A percentile compares a stretch with the other conserved stretches of the same genome.
Evolutionary conservation across 2,329 filamentous ascomycete genomes (phyloP).

Genomic region (Periconia sp.): DNA sequence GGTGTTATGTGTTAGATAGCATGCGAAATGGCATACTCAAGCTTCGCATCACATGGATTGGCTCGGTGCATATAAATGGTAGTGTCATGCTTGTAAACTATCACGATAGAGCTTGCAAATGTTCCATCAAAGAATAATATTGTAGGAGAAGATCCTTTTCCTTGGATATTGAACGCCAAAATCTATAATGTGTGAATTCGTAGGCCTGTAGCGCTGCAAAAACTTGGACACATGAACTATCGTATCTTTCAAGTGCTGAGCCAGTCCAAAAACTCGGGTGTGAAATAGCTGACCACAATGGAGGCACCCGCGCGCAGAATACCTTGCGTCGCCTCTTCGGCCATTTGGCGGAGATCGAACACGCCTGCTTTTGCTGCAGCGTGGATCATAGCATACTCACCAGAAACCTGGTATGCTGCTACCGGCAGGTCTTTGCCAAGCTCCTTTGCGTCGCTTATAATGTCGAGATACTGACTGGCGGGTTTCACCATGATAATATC

Average conservation of each 20-base stretch:
- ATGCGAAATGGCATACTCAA: too few relatives aligned
- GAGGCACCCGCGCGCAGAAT: constrained; percentile 91
- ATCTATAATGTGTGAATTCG: neutral
- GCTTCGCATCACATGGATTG: too few relatives aligned
- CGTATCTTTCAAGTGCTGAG: constrained; percentile 39
- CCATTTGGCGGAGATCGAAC: constrained; percentile 93
- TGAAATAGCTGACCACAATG: constrained; percentile 94
- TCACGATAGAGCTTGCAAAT: neutral
- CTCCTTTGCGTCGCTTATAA: constrained; percentile 96
- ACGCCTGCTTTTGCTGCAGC: constrained; percentile 94
- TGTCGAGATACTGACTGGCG: constrained; percentile 91
- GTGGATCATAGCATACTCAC: constrained; percentile 97
- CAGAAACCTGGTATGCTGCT: constrained; percentile 94
- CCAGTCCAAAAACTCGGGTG: constrained; percentile 73
- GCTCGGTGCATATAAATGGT: neutral
- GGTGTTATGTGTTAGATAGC: too few relatives aligned
- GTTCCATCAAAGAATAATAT: neutral
- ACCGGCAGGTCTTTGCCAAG: constrained; percentile 88
- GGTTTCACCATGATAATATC: constrained; percentile 99
- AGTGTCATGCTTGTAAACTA: neutral
- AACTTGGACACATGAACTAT: neutral
- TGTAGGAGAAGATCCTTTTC: neutral
- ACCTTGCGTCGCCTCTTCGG: constrained; percentile 89
- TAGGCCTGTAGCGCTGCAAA: neutral
- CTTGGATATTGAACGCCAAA: constrained; percentile 11